Conservation (phyloP, 164 flowering plant genomes). For the Vitis amurensis region DNA sequence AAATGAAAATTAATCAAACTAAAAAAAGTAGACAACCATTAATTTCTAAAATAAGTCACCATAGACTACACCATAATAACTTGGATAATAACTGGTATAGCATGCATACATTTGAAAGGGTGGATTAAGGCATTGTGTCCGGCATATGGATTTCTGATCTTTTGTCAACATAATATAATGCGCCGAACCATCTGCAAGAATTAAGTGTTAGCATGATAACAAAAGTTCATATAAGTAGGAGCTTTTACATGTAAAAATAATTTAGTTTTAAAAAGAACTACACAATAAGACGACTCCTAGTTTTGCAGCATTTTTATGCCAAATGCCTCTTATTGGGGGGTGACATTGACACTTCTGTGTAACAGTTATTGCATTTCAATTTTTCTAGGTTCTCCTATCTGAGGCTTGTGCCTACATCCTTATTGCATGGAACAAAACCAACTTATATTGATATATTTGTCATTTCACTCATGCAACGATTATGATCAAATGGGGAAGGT, state of each 20-base stretch:
- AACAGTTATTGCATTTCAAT: not conserved
- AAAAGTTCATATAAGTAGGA: not conserved
- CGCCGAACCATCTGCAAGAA: conserved; percentile 1
- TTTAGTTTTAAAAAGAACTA: not conserved
- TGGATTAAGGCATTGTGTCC: conserved; percentile 9
- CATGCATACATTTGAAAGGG: conserved; percentile 9
- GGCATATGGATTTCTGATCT: conserved; percentile 14
- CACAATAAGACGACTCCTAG: not conserved
- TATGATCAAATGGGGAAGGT: not conserved
- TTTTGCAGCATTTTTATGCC: not conserved
- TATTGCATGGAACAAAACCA: not conserved
- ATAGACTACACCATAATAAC: not conserved
- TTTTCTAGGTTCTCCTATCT: not conserved
- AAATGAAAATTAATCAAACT: not conserved
- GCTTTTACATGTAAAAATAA: not conserved
- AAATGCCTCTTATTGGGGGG: not conserved
- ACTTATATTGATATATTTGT: not conserved
- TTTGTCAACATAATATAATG: conserved; percentile 3
- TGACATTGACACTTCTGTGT: not conserved
- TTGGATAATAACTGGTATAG: not conserved
- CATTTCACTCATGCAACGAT: not conserved
- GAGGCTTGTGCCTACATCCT: not conserved
- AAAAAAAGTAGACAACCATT: not conserved
- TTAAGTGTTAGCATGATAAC: not conserved
- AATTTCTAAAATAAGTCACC: not conserved